Evolutionary conservation across 345 rosid genomes (phyloP), one percentile per base, ranked within the genome.

Genomic region (Stellera chamaejasme): DNA sequence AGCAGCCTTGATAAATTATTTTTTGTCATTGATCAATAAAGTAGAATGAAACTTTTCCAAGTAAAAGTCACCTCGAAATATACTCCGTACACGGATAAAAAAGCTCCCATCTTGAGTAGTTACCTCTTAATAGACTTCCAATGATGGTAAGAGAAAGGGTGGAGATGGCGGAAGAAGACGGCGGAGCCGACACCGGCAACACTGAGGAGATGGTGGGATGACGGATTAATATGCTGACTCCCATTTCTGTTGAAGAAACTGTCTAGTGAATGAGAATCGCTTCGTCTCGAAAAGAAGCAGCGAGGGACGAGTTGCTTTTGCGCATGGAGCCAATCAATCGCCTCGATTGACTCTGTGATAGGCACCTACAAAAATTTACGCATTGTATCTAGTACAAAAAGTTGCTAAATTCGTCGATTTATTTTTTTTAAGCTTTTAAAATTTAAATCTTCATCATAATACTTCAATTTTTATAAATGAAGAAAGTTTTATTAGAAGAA

Each of bases 141-240:
- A 71, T 87, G 73, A 42, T 66, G 60, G 66, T 87, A 86, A 6
- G 90, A 81, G 76, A 90, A 90, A 6, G 96, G 90, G 43, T 61
- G 80, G 48, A 75, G 72, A 58, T 75, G 66, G 26, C 78, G 80
- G 48, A 90, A 90, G 72, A 75, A 81, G 5, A 87, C 85, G 0
- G 93, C 90, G 6, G 85, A 82, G 1, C 97, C 96, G 1, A 90
- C 72, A n/a, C 97, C 90, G 8, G 97, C 93, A 13, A 87, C 87
- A 27, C 84, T 83, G 54, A 87, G 65, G 54, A 84, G 55, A 54
- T 77, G 62, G 11, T 14, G 60, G 39, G 19, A 52, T 28, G 32
- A 41, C 10, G 68, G 59, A 64, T 1, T 55, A 48, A 4, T 3
- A 32, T 32, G 7, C 3, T 32, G 5, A 32, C 46, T 25, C 50